Conservation (phyloP, 1,139 yeast genomes). For the Taphrina pruni region DNA sequence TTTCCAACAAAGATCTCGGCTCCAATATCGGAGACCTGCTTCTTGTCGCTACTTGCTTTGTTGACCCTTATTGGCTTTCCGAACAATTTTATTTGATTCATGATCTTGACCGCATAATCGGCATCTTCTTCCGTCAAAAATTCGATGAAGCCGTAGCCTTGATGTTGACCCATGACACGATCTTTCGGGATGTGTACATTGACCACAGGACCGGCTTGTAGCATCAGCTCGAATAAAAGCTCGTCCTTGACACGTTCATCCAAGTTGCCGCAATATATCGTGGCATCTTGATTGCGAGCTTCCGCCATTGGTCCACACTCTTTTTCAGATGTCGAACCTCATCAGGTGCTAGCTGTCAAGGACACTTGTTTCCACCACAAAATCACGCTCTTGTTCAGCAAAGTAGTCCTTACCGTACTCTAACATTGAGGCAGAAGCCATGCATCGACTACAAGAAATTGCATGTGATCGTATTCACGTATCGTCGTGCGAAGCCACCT, state of each 20-base stretch:
- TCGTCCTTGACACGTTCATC: slow-evolving; percentile 74
- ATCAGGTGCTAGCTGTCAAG: too few relatives aligned
- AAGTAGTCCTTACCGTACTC: too few relatives aligned
- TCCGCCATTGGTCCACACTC: slow-evolving; percentile 22
- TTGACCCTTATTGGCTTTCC: slow-evolving; percentile 70
- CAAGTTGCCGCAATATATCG: slow-evolving; percentile 82
- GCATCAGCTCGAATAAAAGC: slow-evolving; percentile 73
- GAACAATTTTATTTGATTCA: slow-evolving; percentile 68
- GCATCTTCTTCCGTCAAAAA: slow-evolving; percentile 67
- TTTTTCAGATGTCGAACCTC: too few relatives aligned
- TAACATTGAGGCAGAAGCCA: too few relatives aligned
- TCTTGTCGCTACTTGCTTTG: slow-evolving; percentile 55
- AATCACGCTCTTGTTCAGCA: too few relatives aligned
- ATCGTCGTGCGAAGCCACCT: too few relatives aligned
- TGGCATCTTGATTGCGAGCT: slow-evolving; percentile 67
- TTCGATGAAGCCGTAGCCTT: slow-evolving; percentile 89
- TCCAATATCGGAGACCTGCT: slow-evolving; percentile 61
- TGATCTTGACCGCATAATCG: slow-evolving; percentile 67
- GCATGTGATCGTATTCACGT: too few relatives aligned
- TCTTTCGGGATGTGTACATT: slow-evolving; percentile 80
- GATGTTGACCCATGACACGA: slow-evolving; percentile 70
- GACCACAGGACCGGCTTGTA: slow-evolving; percentile 82
- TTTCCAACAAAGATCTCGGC: slow-evolving; percentile 79
- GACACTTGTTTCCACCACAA: too few relatives aligned
- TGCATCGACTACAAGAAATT: too few relatives aligned